Evolutionary conservation across 1,284 basidiomycete species (phyloP).

Genomic region (Coriolopsis trogii): DNA sequence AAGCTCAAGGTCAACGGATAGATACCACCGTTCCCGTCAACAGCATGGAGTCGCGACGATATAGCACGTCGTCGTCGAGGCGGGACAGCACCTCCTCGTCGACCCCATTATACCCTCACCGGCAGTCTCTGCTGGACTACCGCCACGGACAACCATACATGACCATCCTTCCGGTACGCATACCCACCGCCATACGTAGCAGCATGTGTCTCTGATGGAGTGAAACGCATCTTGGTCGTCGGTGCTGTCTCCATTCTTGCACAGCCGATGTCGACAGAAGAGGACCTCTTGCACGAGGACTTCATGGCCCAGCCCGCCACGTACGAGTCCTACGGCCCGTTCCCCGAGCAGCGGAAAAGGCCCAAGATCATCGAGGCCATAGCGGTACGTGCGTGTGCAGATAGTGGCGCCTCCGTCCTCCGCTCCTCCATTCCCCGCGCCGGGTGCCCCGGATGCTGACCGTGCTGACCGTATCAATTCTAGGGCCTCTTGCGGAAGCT

Average conservation of each 20-base stretch:
- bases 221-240: neutral
- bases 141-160: slow-evolving; percentile 29
- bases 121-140: slow-evolving; percentile 26
- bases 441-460: too few species aligned
- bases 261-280: slow-evolving; percentile 35
- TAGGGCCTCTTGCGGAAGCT: slow-evolving; percentile 11
- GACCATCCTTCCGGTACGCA: slow-evolving; percentile 32
- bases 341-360: neutral
- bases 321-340: slow-evolving; percentile 6
- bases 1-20: too few species aligned
- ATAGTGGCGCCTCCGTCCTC: too few species aligned
- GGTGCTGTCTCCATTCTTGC: neutral
- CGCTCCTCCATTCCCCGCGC: too few species aligned
- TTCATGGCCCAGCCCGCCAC: slow-evolving; percentile 19
- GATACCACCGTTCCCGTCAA: neutral
- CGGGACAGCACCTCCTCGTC: slow-evolving; percentile 15
- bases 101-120: slow-evolving; percentile 22
- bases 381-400: slow-evolving; percentile 12
- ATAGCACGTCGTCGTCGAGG: slow-evolving; percentile 2
- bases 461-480: neutral
- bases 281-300: slow-evolving; percentile 33
- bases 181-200: too few species aligned
- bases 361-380: slow-evolving; percentile 11
- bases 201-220: too few species aligned
- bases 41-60: neutral